Base-by-base conservation (phyloP, 106 monocot genomes). In the Dioscorea dumetorum region DNA sequence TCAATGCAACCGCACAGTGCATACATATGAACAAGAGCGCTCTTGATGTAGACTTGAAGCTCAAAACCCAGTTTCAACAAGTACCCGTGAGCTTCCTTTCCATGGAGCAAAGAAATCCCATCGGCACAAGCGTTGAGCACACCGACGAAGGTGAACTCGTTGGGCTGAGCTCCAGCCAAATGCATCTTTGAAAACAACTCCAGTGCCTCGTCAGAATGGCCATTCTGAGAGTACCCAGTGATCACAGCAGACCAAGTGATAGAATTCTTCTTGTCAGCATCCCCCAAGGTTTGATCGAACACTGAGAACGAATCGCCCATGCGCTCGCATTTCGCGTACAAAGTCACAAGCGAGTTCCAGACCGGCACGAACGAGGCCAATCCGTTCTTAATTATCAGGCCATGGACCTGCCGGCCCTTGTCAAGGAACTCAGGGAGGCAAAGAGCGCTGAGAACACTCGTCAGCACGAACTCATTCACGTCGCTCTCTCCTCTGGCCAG, bases 181-280 rank as follows among this genome's bases (percentile, higher is more conserved):
- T 83, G 86, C 90, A 90, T 90, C 19, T 63, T 5, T 4, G 64
- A 63, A 61, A 90, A 90, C 61, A 86, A 34, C 18, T 35, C 62
- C 64, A 90, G 56, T 35, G 86, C 83, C 66, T 83, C 73, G 0
- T 4, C 12, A 2, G 70, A 56, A 31, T 75, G 63, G 8, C 81
- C 76, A 66, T 90, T 90, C 60, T 90, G 90, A 10, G 86, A 76
- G 65, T 62, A 81, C 28, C 83, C 90, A 22, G 83, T 90, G 50
- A 90, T 78, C 81, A 90, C 75, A 0, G 90, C 86, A 21, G 86
- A 86, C 90, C 90, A 90, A 2, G 86, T 86, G 58, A 90, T 81
- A 0, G 83, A 67, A 33, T 70, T 86, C 76, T 75, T 73, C 33
- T 65, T 68, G 2, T 51, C 69, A 2, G 81, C 41, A 41, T 41